Conservation (phyloP, 2,329 filamentous ascomycete species). For the Apiospora pterosperma region DNA sequence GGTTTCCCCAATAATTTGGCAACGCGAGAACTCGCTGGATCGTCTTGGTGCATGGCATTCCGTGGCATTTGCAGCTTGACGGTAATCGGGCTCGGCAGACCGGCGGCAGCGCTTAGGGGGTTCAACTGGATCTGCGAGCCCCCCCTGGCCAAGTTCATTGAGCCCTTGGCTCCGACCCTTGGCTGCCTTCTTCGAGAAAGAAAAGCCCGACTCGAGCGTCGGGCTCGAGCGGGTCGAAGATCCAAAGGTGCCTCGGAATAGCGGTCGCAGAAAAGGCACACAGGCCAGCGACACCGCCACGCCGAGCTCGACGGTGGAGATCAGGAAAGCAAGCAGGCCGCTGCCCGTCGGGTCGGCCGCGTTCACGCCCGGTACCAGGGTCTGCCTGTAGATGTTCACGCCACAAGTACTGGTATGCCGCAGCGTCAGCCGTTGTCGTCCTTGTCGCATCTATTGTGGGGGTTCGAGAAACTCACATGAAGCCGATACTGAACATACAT, state of each 20-base stretch:
- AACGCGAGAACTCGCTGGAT: background rate
- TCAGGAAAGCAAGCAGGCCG: constrained; percentile 5
- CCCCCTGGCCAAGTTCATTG: constrained; percentile 1
- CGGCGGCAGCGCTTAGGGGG: background rate
- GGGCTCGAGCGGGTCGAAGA: background rate
- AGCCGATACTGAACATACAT: constrained; percentile 9
- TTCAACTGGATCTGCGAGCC: constrained; percentile 6
- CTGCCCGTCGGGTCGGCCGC: background rate
- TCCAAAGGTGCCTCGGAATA: constrained; percentile 6
- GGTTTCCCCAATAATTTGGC: background rate
- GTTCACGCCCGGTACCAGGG: constrained; percentile 2
- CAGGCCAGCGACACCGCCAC: constrained; percentile 10
- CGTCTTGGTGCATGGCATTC: background rate
- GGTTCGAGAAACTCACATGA: background rate
- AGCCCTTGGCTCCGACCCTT: constrained; percentile 2
- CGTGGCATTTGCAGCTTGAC: background rate
- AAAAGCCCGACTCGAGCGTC: background rate
- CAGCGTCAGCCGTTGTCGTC: background rate
- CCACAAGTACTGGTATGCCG: constrained; percentile 4
- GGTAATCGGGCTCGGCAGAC: background rate
- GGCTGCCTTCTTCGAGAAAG: background rate
- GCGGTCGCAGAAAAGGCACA: constrained; percentile 9
- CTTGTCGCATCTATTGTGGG: background rate
- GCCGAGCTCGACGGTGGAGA: constrained; percentile 9
- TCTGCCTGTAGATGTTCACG: constrained; percentile 9